Percentiles rank a stretch among this genome's conserved stretches.
These are phyloP conservation scores for Podaxis sp. DNA, from an alignment of 768 basidiomycete genomes.

Conservation along the genomic window DNA sequence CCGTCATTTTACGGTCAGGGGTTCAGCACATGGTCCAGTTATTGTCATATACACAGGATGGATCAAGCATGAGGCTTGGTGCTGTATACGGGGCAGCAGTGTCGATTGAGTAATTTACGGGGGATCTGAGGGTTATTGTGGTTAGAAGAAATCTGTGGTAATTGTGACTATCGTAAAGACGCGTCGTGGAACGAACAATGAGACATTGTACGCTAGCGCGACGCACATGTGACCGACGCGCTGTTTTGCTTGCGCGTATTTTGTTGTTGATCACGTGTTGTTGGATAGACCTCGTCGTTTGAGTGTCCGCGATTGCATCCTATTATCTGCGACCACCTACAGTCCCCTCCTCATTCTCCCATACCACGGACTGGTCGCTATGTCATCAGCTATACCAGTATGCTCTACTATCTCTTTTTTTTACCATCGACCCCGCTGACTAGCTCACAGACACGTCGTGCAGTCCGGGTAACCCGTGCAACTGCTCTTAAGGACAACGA, in stretches of 20 bases:
- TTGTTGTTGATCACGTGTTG: slow-evolving; percentile 37
- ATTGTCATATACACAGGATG: background rate
- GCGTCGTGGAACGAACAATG: slow-evolving; percentile 2
- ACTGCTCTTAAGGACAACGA: slow-evolving; percentile 65
- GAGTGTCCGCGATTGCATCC: slow-evolving; percentile 24
- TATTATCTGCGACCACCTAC: slow-evolving; percentile 25
- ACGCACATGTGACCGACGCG: slow-evolving; percentile 34
- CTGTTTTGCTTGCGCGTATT: slow-evolving; percentile 28
- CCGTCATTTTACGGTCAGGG: background rate
- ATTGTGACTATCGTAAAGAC: background rate
- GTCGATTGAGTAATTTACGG: background rate
- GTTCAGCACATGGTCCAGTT: background rate
- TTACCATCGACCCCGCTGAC: slow-evolving; percentile 12
- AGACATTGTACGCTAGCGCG: background rate
- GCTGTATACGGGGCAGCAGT: background rate
- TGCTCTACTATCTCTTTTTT: slow-evolving; percentile 20
- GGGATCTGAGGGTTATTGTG: background rate
- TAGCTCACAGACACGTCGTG: slow-evolving; percentile 62
- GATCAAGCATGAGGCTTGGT: background rate
- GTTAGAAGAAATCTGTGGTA: background rate
- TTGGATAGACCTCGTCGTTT: slow-evolving; percentile 32
- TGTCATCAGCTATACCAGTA: slow-evolving; percentile 50
- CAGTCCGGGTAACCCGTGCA: slow-evolving; percentile 49
- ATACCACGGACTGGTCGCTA: slow-evolving; percentile 25
- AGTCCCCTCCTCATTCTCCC: slow-evolving; percentile 15